phyloP scores from a whole-genome alignment of 495 filamentous ascomycete genomes.

The Cercophora scortea region DNA sequence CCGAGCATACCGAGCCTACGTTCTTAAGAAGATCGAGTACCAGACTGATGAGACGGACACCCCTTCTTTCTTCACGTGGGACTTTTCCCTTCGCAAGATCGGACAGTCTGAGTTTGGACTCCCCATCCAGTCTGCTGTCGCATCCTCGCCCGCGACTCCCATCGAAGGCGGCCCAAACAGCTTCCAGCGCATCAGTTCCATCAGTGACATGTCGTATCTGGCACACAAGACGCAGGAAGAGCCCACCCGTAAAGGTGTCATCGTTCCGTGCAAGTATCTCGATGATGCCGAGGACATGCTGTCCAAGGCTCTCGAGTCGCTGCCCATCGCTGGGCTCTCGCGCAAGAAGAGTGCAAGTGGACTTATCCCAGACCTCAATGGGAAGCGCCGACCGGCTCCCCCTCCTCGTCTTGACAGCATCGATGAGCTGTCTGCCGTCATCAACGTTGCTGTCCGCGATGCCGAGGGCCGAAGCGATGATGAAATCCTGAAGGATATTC shows the following conservation, averaged over 20 bases:
- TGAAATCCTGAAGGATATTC: constrained; percentile 69
- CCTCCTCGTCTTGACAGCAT: constrained; percentile 35
- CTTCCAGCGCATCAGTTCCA: constrained; percentile 80
- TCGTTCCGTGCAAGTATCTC: constrained; percentile 84
- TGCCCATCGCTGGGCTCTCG: constrained; percentile 48
- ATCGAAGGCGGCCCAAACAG: constrained; percentile 36
- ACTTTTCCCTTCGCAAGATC: constrained; percentile 88
- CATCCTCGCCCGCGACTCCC: constrained; percentile 83
- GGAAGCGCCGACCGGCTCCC: constrained; percentile 55
- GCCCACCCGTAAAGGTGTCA: constrained; percentile 84
- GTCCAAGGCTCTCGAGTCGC: constrained; percentile 69
- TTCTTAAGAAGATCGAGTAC: constrained; percentile 81
- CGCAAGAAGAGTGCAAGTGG: constrained; percentile 38
- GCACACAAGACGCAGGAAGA: constrained; percentile 59
- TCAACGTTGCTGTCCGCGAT: constrained; percentile 87
- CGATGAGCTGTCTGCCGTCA: constrained; percentile 80
- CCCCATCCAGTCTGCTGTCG: constrained; percentile 61
- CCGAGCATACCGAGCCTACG: constrained; percentile 92
- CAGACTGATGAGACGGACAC: constrained; percentile 64
- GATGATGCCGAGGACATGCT: constrained; percentile 89
- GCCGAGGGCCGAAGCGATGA: constrained; percentile 78
- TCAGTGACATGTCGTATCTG: constrained; percentile 92
- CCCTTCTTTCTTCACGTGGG: constrained; percentile 84
- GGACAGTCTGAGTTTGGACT: constrained; percentile 83
- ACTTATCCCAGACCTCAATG: constrained; percentile 63